A percentile compares a stretch with the other conserved stretches of the same genome.
Evolutionary conservation across 169 alveolate genomes (phyloP).

Genomic region (Eimeria acervulina): DNA sequence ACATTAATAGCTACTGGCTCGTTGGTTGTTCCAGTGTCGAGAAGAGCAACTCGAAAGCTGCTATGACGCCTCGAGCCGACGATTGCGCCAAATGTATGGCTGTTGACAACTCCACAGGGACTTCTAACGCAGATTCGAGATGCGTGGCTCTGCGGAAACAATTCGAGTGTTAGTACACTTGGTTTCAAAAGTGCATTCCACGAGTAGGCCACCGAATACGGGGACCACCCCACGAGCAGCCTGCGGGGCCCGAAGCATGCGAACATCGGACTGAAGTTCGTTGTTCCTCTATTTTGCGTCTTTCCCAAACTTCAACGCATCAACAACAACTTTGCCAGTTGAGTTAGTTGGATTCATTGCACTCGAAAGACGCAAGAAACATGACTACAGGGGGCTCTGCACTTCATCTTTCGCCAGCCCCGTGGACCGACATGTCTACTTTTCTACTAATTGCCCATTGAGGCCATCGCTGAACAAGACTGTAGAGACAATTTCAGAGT

Average conservation of each 20-base stretch:
- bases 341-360: background rate
- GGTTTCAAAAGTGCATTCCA: background rate
- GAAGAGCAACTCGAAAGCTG: background rate
- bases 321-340: background rate
- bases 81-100: background rate
- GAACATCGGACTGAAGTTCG: constrained; percentile 44
- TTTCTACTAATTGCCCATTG: background rate
- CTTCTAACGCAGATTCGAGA: constrained; percentile 1
- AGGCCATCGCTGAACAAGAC: background rate
- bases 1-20: background rate
- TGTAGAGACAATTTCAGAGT: background rate
- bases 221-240: constrained; percentile 73
- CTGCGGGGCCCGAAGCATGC: constrained; percentile 79
- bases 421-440: background rate
- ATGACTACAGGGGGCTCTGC: background rate
- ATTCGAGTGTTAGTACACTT: background rate
- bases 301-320: background rate
- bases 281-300: background rate
- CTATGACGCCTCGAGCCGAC: background rate
- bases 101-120: constrained; percentile 4
- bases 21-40: background rate
- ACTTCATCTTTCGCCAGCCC: constrained; percentile 30
- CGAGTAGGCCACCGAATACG: background rate
- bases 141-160: background rate
- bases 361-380: background rate